Evolutionary conservation across 2,329 filamentous ascomycete genomes (phyloP).

Genomic region (Phyllosticta ampelicida): DNA sequence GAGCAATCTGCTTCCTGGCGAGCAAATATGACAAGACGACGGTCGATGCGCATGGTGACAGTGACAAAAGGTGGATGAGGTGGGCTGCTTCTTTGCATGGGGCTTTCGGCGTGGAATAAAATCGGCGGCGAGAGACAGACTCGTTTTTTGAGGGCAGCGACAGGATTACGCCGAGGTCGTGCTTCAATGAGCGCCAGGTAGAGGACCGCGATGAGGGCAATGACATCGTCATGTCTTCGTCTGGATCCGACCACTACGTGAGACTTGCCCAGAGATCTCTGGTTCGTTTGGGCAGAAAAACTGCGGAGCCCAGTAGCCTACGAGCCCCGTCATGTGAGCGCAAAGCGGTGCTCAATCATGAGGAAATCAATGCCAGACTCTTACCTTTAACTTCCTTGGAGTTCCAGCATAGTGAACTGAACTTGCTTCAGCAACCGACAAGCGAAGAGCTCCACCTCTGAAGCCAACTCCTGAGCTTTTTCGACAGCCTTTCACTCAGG

Average conservation of each 20-base stretch:
- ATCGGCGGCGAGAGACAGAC: neutral
- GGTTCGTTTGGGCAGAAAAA: neutral
- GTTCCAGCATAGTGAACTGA: neutral
- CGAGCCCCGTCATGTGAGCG: neutral
- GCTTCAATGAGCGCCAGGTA: neutral
- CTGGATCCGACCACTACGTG: neutral
- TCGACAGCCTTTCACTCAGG: no score
- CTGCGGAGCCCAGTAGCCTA: no score
- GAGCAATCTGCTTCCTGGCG: slow-evolving; percentile 52
- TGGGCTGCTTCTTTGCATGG: neutral
- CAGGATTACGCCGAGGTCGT: neutral
- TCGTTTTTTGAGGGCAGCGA: neutral
- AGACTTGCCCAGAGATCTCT: neutral
- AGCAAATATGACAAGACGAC: slow-evolving; percentile 17
- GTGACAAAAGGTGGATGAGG: neutral
- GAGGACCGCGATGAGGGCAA: neutral
- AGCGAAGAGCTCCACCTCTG: no score
- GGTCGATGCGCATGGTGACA: neutral
- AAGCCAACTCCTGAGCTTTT: no score
- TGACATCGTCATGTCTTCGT: neutral
- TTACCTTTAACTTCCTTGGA: neutral
- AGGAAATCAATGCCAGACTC: neutral
- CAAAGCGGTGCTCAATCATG: neutral
- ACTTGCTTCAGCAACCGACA: no score
- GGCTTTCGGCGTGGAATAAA: neutral